phyloP scores from a whole-genome alignment of 345 rosid genomes.

The Lepidium didymum region DNA sequence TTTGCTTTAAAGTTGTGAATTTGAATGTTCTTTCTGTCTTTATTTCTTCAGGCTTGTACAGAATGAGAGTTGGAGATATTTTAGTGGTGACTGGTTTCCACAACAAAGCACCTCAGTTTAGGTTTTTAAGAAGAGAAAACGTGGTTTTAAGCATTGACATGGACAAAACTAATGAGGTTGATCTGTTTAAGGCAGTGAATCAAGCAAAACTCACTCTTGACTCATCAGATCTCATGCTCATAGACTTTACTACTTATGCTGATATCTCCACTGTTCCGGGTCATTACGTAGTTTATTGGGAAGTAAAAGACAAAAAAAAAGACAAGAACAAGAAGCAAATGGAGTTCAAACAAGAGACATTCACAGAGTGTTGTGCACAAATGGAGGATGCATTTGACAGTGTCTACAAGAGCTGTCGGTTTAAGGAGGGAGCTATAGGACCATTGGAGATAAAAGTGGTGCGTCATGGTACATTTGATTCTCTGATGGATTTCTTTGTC shows the following conservation, averaged over 20 bases:
- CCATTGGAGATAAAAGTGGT: slow-evolving; percentile 74
- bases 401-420: slow-evolving; percentile 58
- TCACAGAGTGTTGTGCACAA: slow-evolving; percentile 45
- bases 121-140: slow-evolving; percentile 55
- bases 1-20: background rate
- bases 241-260: slow-evolving; percentile 62
- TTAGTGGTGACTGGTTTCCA: slow-evolving; percentile 58
- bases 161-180: slow-evolving; percentile 77
- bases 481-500: slow-evolving; percentile 66
- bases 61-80: slow-evolving; percentile 74
- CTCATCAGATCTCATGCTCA: slow-evolving; percentile 48
- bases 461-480: slow-evolving; percentile 53
- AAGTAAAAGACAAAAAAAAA: slow-evolving; percentile 23
- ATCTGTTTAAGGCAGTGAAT: slow-evolving; percentile 59
- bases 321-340: background rate
- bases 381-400: slow-evolving; percentile 58
- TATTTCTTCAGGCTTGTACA: slow-evolving; percentile 41
- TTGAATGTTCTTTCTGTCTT: background rate
- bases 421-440: slow-evolving; percentile 52
- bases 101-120: slow-evolving; percentile 66
- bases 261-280: slow-evolving; percentile 62
- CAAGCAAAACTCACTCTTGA: slow-evolving; percentile 40
- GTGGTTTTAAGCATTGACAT: slow-evolving; percentile 64
- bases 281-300: slow-evolving; percentile 73
- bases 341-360: background rate